A percentile compares a stretch with the other conserved stretches of the same genome.
Conservation (phyloP, 2,329 filamentous ascomycete species). For the Fusarium chlamydosporum region DNA sequence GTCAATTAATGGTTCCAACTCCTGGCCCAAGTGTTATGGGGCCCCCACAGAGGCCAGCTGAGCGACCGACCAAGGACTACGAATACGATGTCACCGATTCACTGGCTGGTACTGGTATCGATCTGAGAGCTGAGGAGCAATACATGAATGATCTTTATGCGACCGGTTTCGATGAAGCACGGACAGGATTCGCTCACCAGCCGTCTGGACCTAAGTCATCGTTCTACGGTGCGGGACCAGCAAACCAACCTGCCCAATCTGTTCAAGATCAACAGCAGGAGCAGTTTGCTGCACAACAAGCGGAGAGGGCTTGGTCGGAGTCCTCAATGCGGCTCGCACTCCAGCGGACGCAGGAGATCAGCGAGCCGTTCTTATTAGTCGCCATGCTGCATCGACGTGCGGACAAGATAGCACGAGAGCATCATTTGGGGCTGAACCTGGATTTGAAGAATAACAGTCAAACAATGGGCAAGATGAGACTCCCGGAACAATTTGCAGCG, state of each 20-base stretch:
- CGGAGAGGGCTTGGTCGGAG: conserved; percentile 75
- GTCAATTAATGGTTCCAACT: conserved; percentile 44
- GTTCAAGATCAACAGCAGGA: conserved; percentile 67
- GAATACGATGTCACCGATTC: conserved; percentile 86
- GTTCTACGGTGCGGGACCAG: conserved; percentile 75
- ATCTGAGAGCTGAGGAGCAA: conserved; percentile 88
- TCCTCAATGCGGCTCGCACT: conserved; percentile 74
- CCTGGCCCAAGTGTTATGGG: conserved; percentile 63
- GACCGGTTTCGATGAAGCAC: conserved; percentile 64
- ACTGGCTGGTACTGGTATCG: conserved; percentile 85
- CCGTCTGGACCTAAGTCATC: conserved; percentile 67
- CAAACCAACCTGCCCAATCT: conserved; percentile 71
- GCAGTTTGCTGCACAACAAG: conserved; percentile 74
- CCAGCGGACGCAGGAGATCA: conserved; percentile 76
- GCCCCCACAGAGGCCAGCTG: conserved; percentile 72
- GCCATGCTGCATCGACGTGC: conserved; percentile 71
- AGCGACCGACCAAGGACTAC: conserved; percentile 72
- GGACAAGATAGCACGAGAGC: conserved; percentile 70
- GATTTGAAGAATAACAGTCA: conserved; percentile 66
- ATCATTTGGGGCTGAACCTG: conserved; percentile 69
- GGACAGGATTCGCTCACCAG: conserved; percentile 66
- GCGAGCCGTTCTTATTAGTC: conserved; percentile 79
- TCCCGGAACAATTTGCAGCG: conserved; percentile 64
- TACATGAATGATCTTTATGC: conserved; percentile 79
- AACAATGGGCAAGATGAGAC: conserved; percentile 64